Base-by-base conservation (phyloP, 495 filamentous ascomycete species). In the Daldinia grandis region DNA sequence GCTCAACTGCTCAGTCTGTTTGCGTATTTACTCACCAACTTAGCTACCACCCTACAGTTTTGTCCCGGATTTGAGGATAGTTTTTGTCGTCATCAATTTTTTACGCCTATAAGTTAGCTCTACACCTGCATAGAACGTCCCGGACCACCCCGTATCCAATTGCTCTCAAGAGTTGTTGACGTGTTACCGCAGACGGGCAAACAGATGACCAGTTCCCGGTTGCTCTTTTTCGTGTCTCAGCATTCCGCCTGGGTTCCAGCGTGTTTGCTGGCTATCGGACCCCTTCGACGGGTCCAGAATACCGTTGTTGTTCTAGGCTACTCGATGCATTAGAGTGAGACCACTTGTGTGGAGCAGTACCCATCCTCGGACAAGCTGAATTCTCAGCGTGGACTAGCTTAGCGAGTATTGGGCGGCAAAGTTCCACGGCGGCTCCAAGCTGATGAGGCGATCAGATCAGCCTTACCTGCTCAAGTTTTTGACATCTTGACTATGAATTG, bases 281-380 rank as follows among this genome's bases (percentile, higher is more conserved):
- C 49, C 65, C 64, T 44, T 64, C 59, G 42, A 69, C 61, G 51
- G 64, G 57, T 42, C 65, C 65, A 69, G 64, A 65, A 66, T 68
- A 71, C 56, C 60, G 60, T 57, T 69, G 50, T 62, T 35, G 65
- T 69, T 68, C 70, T 73, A 73, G 65, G 65, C 70, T 73, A 69
- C 70, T 73, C 70, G 70, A 73, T 73, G 70, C 70, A 73, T 69
- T 73, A 69, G 70, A 69, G 65, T 73, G 70, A 73, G 70, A 68
- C 70, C 62, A 69, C 53, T 69, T 62, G 70, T 68, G 65, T 73
- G 70, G 70, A 73, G 61, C 65, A 66, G 70, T 66, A 65, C 58
- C 70, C 61, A 69, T 68, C 65, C 56, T 69, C 57, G 61, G 62
- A 57, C 70, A 73, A 73, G 65, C 65, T 69, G 69, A 72, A 68